Conservation (phyloP, 768 basidiomycete genomes). For the Termitomyces sp. region DNA sequence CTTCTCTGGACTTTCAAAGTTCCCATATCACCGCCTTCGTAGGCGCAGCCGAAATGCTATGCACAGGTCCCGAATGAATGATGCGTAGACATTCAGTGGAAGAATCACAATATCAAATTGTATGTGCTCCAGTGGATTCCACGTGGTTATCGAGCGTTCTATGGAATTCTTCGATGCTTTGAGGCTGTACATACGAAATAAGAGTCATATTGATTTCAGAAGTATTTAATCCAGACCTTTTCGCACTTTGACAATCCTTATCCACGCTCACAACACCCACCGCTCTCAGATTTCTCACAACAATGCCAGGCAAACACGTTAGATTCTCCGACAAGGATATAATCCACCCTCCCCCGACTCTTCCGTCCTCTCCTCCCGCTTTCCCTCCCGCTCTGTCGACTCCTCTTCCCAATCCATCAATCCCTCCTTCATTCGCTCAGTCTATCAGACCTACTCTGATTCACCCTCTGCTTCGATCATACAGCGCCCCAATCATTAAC, state of each 20-base stretch:
- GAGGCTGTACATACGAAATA: not conserved
- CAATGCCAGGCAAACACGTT: conserved; percentile 20
- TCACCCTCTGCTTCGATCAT: conserved; percentile 26
- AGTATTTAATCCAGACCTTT: not conserved
- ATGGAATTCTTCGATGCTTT: not conserved
- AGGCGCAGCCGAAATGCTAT: not conserved
- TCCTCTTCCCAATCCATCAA: conserved; percentile 6
- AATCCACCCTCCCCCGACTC: conserved; percentile 11
- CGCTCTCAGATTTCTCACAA: not conserved
- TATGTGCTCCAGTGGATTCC: not conserved
- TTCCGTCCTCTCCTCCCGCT: conserved; percentile 10
- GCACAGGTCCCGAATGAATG: not conserved
- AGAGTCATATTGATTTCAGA: not conserved
- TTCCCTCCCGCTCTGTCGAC: conserved; percentile 8
- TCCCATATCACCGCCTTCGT: not conserved
- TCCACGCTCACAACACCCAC: not conserved
- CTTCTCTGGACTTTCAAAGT: no score
- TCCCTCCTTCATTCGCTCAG: not conserved
- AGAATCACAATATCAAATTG: not conserved
- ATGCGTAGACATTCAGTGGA: not conserved
- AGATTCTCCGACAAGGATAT: conserved; percentile 11
- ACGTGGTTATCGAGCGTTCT: not conserved
- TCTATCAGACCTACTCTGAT: conserved; percentile 5
- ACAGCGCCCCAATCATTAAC: conserved; percentile 14
- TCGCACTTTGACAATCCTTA: not conserved